These are phyloP conservation scores for Pichia sp. DNA, from an alignment of 1,139 yeast genomes.

Conservation along the genomic window DNA sequence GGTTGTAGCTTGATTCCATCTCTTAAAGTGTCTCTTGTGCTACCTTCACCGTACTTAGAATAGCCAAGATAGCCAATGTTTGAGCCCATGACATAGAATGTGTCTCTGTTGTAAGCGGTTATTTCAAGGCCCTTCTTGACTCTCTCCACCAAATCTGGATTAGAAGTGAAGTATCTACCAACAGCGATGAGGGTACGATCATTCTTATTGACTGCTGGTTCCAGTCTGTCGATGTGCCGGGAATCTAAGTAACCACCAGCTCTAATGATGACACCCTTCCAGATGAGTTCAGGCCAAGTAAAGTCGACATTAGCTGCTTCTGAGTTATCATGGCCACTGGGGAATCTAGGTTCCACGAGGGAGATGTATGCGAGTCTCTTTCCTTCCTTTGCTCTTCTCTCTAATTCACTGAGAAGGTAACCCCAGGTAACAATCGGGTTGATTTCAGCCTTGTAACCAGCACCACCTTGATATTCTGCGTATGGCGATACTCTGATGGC, in stretches of 20 bases:
- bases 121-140: constrained; percentile 38
- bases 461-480: constrained; percentile 36
- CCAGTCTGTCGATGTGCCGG: constrained; percentile 2
- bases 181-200: constrained; percentile 18
- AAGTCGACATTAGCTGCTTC: constrained; percentile 7
- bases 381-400: constrained; percentile 35
- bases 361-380: constrained; percentile 36
- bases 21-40: constrained; percentile 7
- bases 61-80: constrained; percentile 19
- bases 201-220: constrained; percentile 6
- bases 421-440: constrained; percentile 35
- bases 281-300: constrained; percentile 11
- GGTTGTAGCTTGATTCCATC: constrained; percentile 9
- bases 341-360: constrained; percentile 34
- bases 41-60: constrained; percentile 9
- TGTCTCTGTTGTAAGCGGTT: constrained; percentile 32
- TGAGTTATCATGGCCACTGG: constrained; percentile 13
- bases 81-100: constrained; percentile 29
- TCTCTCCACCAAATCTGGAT: constrained; percentile 47
- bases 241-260: constrained; percentile 15
- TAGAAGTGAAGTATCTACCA: constrained; percentile 42
- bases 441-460: constrained; percentile 28
- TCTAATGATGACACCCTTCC: constrained; percentile 12
- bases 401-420: constrained; percentile 34
- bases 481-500: constrained; percentile 62